Percentiles rank a stretch among this genome's conserved stretches.
These are phyloP conservation scores for Oryza meyeriana DNA, from an alignment of 176 grass and related monocot species.

Conservation along the genomic window DNA sequence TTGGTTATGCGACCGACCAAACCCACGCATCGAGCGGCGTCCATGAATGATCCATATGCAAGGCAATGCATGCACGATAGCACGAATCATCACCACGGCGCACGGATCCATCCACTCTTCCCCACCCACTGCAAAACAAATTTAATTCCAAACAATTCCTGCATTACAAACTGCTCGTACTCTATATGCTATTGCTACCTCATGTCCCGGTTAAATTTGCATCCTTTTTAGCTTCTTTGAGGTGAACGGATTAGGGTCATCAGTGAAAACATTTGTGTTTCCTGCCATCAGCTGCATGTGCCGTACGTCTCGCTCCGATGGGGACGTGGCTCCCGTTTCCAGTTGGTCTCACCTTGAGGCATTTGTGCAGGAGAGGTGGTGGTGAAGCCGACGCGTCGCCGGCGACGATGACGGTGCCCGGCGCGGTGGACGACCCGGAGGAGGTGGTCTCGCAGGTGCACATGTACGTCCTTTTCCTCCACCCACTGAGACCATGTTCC, in stretches of 20 bases:
- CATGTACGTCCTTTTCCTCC: slow-evolving; percentile 48
- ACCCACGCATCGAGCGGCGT: not conserved
- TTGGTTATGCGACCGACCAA: slow-evolving; percentile 20
- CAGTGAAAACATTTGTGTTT: not conserved
- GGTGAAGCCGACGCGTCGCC: not conserved
- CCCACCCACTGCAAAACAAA: no score
- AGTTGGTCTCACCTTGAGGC: not conserved
- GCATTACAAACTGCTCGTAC: not conserved
- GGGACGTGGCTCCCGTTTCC: not conserved
- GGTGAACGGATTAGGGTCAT: no score
- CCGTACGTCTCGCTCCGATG: not conserved
- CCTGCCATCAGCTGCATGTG: slow-evolving; percentile 2
- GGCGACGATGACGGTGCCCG: slow-evolving; percentile 15
- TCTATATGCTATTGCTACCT: no score
- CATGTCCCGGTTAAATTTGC: not conserved
- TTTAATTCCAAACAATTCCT: not conserved
- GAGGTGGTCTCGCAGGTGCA: slow-evolving; percentile 57
- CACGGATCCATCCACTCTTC: not conserved
- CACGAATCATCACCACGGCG: not conserved
- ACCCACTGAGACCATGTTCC: not conserved
- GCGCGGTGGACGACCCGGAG: slow-evolving; percentile 79
- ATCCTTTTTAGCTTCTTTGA: not conserved
- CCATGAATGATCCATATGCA: not conserved
- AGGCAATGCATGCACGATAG: not conserved
- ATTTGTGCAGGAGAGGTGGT: not conserved